Conservation (phyloP, 2,329 filamentous ascomycete genomes). For the Chlorencoelia australis region DNA sequence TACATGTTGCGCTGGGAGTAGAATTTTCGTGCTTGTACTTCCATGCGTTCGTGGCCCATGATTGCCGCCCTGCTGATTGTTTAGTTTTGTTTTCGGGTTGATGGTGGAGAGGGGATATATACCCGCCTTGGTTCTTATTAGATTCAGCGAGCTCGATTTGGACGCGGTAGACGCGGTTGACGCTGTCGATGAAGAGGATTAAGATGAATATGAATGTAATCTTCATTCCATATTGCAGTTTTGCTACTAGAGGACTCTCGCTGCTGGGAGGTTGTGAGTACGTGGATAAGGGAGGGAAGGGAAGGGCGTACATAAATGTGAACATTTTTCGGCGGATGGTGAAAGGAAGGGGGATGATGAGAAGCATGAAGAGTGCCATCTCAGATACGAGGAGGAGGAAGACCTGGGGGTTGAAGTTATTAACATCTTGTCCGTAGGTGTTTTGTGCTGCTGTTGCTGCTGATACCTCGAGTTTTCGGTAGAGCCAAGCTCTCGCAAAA, state of each 20-base stretch:
- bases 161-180: slow-evolving; percentile 91
- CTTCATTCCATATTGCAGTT: slow-evolving; percentile 95
- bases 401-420: slow-evolving; percentile 43
- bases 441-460: background rate
- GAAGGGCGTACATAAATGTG: slow-evolving; percentile 82
- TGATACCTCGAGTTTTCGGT: background rate
- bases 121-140: slow-evolving; percentile 43
- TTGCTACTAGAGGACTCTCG: slow-evolving; percentile 54
- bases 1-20: slow-evolving; percentile 99
- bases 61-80: slow-evolving; percentile 46
- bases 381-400: slow-evolving; percentile 74
- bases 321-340: slow-evolving; percentile 33
- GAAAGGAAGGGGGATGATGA: slow-evolving; percentile 84
- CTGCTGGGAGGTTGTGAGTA: slow-evolving; percentile 19
- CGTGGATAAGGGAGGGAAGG: background rate
- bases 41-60: slow-evolving; percentile 88
- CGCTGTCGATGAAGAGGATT: slow-evolving; percentile 94
- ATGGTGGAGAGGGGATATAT: slow-evolving; percentile 8
- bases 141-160: slow-evolving; percentile 76
- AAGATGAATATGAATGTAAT: slow-evolving; percentile 99
- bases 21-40: slow-evolving; percentile 98
- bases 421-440: slow-evolving; percentile 11
- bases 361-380: slow-evolving; percentile 71
- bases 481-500: background rate
- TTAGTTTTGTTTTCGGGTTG: slow-evolving; percentile 12